Evolutionary conservation across 2,329 filamentous ascomycete species (phyloP), one percentile per base, ranked within the genome.

Genomic region (Verticillium albo-atrum): DNA sequence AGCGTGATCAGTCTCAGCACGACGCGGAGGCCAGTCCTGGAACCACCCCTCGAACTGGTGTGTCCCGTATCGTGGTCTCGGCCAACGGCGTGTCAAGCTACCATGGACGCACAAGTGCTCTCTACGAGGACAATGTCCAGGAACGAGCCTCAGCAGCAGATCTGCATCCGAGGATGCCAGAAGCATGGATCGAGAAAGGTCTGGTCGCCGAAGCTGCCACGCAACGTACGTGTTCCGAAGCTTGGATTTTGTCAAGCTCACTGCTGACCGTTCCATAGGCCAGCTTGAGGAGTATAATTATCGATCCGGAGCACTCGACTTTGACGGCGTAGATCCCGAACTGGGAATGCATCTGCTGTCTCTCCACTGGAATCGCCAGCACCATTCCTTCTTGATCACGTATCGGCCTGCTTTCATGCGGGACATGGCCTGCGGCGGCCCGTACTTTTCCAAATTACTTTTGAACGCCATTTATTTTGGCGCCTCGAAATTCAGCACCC

Each of bases 401-500:
- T 83, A 85, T 65, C 77, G 82, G 0, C 78, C 82, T 0, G 77
- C 75, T 0, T 82, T 85, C 54, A 82, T 82, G 78, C 66, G 77
- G 2, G 77, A 79, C 63, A 80, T 83, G 81, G 81, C 81, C 54
- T 77, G 77, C 53, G 69, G 74, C 6, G 84, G 84, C 0, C 80
- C 79, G 0, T 84, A 85, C 65, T 86, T 83, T 61, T 85, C 83
- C 0, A 79, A 83, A 53, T 71, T 82, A 2, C 72, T 86, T 1
- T 71, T 86, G 2, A 84, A 85, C 62, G 82, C 82, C 1, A 79
- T 86, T 1, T 75, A 80, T 56, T 82, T 77, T 59, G 71, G 72
- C 4, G 72, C 75, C 1, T 70, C 75, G 17, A 81, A 82, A 58
- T 81, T 79, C 61, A 79, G 76, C 51, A 73, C 75, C 2, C 71